These are phyloP conservation scores for Ophiorrhiza pumila DNA, from an alignment of 257 asterid species.

Conservation along the genomic window DNA sequence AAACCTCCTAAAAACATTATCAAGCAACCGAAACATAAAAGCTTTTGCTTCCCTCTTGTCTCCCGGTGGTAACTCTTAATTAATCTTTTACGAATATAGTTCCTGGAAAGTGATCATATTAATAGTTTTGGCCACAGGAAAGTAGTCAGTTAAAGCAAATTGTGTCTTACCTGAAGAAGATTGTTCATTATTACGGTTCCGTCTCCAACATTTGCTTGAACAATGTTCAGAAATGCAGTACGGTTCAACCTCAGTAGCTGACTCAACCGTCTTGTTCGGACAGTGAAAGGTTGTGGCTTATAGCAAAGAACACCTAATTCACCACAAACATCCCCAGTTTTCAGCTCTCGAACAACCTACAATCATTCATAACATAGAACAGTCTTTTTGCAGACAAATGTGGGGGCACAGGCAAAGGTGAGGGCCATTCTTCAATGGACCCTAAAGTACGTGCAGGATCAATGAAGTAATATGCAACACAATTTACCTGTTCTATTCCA, in stretches of 20 bases:
- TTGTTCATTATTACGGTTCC: conserved; percentile 83
- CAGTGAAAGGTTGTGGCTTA: conserved; percentile 66
- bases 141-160: neutral
- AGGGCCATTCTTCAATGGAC: neutral
- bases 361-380: conserved; percentile 4
- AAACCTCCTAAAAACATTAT: neutral
- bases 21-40: neutral
- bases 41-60: neutral
- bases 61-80: neutral
- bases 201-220: conserved; percentile 75
- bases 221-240: conserved; percentile 53
- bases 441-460: neutral
- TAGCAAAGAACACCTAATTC: conserved; percentile 82
- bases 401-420: neutral
- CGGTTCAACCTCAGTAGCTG: conserved; percentile 79
- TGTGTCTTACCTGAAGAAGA: conserved; percentile 58
- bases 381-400: conserved; percentile 2
- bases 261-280: conserved; percentile 68
- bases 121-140: neutral
- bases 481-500: conserved; percentile 45
- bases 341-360: conserved; percentile 52
- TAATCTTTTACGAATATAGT: neutral
- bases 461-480: neutral
- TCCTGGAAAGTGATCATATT: neutral
- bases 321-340: conserved; percentile 64